A percentile compares a stretch with the other conserved stretches of the same genome.
phyloP scores from a whole-genome alignment of 208 protist species.

The Blastocrithidia nonstop region DNA sequence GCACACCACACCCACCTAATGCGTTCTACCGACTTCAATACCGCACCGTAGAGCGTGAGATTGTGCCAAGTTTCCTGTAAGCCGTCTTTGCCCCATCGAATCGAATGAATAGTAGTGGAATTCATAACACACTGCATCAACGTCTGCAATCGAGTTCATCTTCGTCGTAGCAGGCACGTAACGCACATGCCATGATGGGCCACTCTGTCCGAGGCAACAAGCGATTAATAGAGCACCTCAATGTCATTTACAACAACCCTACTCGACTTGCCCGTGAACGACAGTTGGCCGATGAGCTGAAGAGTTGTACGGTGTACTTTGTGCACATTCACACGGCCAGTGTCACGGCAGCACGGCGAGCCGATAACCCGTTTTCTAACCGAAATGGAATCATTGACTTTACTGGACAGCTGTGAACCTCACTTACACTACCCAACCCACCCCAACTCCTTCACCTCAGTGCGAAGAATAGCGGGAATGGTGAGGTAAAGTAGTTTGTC shows the following conservation, averaged over 20 bases:
- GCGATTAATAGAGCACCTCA: conserved; percentile 60
- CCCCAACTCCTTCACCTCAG: conserved; percentile 23
- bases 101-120: conserved; percentile 4
- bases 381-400: conserved; percentile 69
- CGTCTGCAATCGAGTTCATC: not conserved
- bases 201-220: conserved; percentile 11
- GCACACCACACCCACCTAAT: conserved; percentile 20
- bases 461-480: conserved; percentile 13
- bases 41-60: conserved; percentile 60
- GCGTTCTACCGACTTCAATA: conserved; percentile 52
- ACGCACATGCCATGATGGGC: no score
- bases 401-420: conserved; percentile 55
- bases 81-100: conserved; percentile 24
- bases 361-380: conserved; percentile 73
- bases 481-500: conserved; percentile 33
- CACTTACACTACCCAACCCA: conserved; percentile 25
- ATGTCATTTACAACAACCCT: conserved; percentile 54
- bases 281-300: conserved; percentile 26
- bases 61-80: conserved; percentile 72
- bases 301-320: conserved; percentile 31
- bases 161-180: conserved; percentile 1
- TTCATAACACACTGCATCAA: not conserved
- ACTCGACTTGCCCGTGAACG: conserved; percentile 45
- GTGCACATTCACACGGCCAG: conserved; percentile 54
- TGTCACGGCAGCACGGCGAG: conserved; percentile 66